Base-by-base conservation (phyloP, 257 asterid species). In the Primulina eburnea region DNA sequence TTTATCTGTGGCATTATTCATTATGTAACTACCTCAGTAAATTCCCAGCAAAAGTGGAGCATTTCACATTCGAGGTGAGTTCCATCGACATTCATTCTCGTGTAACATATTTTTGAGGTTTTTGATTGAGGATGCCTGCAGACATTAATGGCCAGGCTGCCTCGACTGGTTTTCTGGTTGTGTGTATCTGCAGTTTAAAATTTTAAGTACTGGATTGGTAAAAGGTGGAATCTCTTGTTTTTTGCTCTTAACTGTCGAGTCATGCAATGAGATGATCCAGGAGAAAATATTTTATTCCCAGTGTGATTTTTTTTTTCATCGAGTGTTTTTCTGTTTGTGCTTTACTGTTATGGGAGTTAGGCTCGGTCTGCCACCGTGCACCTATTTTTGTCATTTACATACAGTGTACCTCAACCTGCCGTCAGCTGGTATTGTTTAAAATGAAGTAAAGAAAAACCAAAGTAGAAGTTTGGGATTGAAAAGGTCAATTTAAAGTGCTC, bases 1-100 rank as follows among this genome's bases (percentile, higher is more conserved):
- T 87, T 87, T 81, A 79, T 86, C 70, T 90, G 93, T 79, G 94
- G 97, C 72, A 18, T 80, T 78, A 82, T 92, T 76, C 90, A 88
- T 79, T 85, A 81, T 80, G 86, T 81, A 73, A 61, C 90, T 71
- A 75, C 84, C 40, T 75, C 83, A 10, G 56, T 83, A 79, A 78
- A 84, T 62, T 74, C 79, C 68, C 79, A 71, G 24, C 82, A 71
- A 40, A 84, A 81, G 55, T 73, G 77, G 65, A 77, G 65, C 57
- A 32, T 64, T 67, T 85, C 91, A 91, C 83, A 71, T 83, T 75
- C 77, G 79, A 71, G 93, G 98, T 92, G 79, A 81, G 82, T 58
- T 71, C 65, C 50, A 43, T 59, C 70, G 62, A 72, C 58, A 67
- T 43, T 72, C 58, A 67, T 43, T 72, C 58, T 72, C 43, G 47